Conservation (phyloP, 805 yeast genomes). For the Diddensiella caesifluorescens region DNA sequence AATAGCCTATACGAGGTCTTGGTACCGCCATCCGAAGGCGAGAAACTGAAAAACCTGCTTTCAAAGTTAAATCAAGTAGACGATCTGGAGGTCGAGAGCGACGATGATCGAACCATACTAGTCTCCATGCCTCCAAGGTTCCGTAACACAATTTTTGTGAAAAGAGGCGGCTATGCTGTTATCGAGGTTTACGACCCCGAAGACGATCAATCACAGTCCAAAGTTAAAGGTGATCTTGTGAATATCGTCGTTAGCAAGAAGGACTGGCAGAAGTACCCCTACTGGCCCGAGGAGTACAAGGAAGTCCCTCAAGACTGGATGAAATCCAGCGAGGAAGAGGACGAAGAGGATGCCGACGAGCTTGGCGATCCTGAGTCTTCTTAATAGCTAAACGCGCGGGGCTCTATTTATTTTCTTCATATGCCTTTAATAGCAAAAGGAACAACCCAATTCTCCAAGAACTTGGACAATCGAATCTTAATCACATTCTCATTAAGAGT, state of each 20-base stretch:
- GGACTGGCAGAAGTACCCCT: conserved; percentile 31
- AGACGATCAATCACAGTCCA: conserved; percentile 16
- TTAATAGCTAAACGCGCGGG: no score
- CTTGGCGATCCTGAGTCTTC: conserved; percentile 20
- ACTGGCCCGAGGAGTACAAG: conserved; percentile 32
- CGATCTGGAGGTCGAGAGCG: conserved; percentile 1
- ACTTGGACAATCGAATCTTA: background rate
- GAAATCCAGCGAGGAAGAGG: conserved; percentile 24
- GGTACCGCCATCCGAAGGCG: conserved; percentile 21
- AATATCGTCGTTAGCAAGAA: conserved; percentile 31
- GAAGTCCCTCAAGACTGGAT: conserved; percentile 17
- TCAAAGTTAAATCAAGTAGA: background rate
- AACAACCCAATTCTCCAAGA: conserved; percentile 4
- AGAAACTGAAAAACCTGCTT: conserved; percentile 6
- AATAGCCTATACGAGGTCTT: conserved; percentile 30
- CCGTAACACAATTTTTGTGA: conserved; percentile 32
- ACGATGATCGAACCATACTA: conserved; percentile 18
- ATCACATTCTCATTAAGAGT: background rate
- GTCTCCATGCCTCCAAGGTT: conserved; percentile 33
- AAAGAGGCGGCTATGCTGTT: conserved; percentile 33
- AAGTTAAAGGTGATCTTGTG: conserved; percentile 31
- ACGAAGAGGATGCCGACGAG: conserved; percentile 22
- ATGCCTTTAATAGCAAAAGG: background rate
- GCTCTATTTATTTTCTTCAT: background rate
- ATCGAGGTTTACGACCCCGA: conserved; percentile 21